Conservation (phyloP, 805 yeast species). For the Ascoidea asiatica region DNA sequence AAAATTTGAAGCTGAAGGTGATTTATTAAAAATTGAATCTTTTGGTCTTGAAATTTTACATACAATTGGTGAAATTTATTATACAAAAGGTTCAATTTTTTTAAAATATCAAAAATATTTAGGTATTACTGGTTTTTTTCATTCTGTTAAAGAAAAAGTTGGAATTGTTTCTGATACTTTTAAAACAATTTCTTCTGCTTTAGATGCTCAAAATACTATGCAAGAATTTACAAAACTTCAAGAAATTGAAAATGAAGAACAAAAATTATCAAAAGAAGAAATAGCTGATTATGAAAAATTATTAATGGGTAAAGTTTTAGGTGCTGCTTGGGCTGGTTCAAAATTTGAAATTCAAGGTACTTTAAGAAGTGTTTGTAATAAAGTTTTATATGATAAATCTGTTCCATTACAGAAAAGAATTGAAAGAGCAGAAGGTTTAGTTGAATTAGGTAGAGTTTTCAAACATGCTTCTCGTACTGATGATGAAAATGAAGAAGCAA, state of each 20-base stretch:
- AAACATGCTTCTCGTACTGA: conserved; percentile 43
- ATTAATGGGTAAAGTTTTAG: conserved; percentile 64
- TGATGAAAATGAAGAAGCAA: conserved; percentile 63
- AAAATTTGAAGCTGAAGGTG: conserved; percentile 71
- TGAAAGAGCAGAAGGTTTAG: conserved; percentile 51
- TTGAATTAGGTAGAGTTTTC: conserved; percentile 52
- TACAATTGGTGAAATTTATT: conserved; percentile 57
- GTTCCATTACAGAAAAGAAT: conserved; percentile 31
- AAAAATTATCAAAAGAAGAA: conserved; percentile 44
- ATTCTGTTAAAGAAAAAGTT: conserved; percentile 60
- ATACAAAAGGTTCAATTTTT: conserved; percentile 49
- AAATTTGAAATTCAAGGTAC: conserved; percentile 68
- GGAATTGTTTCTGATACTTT: conserved; percentile 62
- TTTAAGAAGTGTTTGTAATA: conserved; percentile 57
- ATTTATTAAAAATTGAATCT: conserved; percentile 66
- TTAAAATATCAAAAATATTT: conserved; percentile 50
- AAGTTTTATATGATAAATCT: conserved; percentile 42
- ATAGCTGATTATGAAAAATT: conserved; percentile 61
- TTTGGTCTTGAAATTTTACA: conserved; percentile 77
- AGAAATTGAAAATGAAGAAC: conserved; percentile 30
- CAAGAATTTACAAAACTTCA: conserved; percentile 59
- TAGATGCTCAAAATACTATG: conserved; percentile 71
- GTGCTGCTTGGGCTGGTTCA: conserved; percentile 80
- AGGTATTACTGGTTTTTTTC: conserved; percentile 62
- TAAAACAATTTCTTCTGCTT: conserved; percentile 56